phyloP scores from a whole-genome alignment of 768 basidiomycete species.

The Boletus fagicola region DNA sequence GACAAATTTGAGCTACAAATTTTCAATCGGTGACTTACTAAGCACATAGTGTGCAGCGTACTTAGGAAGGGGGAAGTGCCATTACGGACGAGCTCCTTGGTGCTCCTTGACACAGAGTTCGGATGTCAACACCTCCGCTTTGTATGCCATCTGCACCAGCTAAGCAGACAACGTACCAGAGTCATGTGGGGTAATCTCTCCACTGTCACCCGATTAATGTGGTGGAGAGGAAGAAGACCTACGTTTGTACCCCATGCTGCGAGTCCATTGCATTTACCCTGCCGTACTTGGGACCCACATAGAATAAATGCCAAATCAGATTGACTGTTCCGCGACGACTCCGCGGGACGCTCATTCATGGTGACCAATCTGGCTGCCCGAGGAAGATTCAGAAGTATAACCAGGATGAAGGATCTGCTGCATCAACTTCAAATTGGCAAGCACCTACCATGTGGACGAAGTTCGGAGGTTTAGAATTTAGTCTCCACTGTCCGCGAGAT shows the following conservation, averaged over 20 bases:
- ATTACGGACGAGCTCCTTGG: not conserved
- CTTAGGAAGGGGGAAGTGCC: not conserved
- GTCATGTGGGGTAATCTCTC: not conserved
- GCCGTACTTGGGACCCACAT: not conserved
- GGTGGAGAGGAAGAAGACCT: not conserved
- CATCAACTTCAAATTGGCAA: not conserved
- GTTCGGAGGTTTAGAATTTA: not conserved
- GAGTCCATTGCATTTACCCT: not conserved
- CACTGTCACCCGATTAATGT: not conserved
- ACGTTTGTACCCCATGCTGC: not conserved
- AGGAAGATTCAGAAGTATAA: not conserved
- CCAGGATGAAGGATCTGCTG: not conserved
- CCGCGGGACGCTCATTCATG: constrained; percentile 1
- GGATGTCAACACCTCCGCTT: not conserved
- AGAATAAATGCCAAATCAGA: not conserved
- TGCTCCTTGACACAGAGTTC: not conserved
- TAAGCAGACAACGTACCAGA: not conserved
- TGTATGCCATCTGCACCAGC: too few relatives aligned
- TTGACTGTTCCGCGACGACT: not conserved
- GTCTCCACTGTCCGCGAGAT: not conserved
- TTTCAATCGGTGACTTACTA: not conserved
- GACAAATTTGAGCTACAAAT: not conserved
- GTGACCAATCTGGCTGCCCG: not conserved
- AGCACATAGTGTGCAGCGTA: not conserved
- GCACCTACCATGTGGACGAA: not conserved